phyloP scores from a whole-genome alignment of 164 flowering plant species.

The Liriodendron chinense region DNA sequence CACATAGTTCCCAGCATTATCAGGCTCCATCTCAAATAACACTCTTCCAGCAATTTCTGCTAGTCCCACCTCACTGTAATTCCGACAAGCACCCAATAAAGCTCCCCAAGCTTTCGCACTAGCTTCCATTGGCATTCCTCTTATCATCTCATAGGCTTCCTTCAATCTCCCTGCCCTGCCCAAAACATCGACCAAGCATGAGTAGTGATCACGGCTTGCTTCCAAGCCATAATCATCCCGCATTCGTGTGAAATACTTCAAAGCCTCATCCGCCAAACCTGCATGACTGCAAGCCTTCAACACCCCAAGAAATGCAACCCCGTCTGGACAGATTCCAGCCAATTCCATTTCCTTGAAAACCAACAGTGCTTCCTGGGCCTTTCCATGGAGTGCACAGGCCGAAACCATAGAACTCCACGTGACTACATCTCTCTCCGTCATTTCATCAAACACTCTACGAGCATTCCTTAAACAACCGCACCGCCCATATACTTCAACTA shows the following conservation, averaged over 20 bases:
- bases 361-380: constrained; percentile 42
- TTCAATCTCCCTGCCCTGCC: constrained; percentile 62
- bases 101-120: constrained; percentile 87
- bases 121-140: constrained; percentile 50
- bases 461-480: constrained; percentile 52
- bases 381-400: constrained; percentile 63
- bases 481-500: constrained; percentile 70
- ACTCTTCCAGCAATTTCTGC: constrained; percentile 62
- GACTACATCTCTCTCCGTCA: constrained; percentile 58
- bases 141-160: constrained; percentile 59
- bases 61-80: constrained; percentile 61
- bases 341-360: constrained; percentile 51
- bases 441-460: constrained; percentile 31
- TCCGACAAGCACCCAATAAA: constrained; percentile 61
- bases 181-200: constrained; percentile 68
- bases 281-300: constrained; percentile 79
- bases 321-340: constrained; percentile 53
- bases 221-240: constrained; percentile 35
- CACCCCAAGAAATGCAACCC: constrained; percentile 57
- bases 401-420: constrained; percentile 76
- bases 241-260: constrained; percentile 43
- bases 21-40: constrained; percentile 64
- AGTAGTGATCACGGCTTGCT: constrained; percentile 50
- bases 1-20: constrained; percentile 64
- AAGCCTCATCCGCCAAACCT: constrained; percentile 64